Evolutionary conservation across 257 asterid genomes (phyloP), one percentile per base, ranked within the genome.

Genomic region (Rubia yunnanensis): DNA sequence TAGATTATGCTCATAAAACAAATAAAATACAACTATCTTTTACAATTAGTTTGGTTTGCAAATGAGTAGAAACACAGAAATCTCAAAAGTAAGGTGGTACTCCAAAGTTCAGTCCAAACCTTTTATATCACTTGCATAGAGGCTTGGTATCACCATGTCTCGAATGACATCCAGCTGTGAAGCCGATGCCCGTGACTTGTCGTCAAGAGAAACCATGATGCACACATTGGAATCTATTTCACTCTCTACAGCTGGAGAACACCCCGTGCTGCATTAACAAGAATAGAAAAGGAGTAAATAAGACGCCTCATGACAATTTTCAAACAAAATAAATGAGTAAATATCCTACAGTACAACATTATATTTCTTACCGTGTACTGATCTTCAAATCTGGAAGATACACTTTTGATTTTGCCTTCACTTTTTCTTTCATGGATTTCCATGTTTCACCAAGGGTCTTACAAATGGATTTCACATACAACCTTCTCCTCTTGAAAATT

Each of bases 71-170:
- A 41, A 39, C 27, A 17, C 31, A 14, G 9, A 20, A 44, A 34
- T 4, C 41, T 13, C 27, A 18, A 36, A 52, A 62, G 26, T 35
- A 13, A 27, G 22, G 44, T 60, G 44, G 24, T 60, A 26, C 24
- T 27, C 5, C 34, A 26, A 59, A 36, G 32, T 22, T 48, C 2
- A 71, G 70, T 49, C 60, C 35, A 65, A 71, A 90, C 99, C 99
- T 90, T 86, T 94, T 74, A 94, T 69, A 11, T 85, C 86, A 27
- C 94, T 86, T 72, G 74, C 81, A 49, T 90, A 97, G 49, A 94
- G 88, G 70, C 75, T 74, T 0, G 97, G 99, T 18, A 79, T 70
- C 79, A 90, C 84, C 74, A 78, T 52, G 50, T 88, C 86, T 67
- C 91, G 88, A 72, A 94, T 91, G 66, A 61, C 65, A 36, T 75